A percentile compares a stretch with the other conserved stretches of the same genome.
Conservation (phyloP, 2,329 filamentous ascomycete species). For the Hirsutella rhossiliensis region DNA sequence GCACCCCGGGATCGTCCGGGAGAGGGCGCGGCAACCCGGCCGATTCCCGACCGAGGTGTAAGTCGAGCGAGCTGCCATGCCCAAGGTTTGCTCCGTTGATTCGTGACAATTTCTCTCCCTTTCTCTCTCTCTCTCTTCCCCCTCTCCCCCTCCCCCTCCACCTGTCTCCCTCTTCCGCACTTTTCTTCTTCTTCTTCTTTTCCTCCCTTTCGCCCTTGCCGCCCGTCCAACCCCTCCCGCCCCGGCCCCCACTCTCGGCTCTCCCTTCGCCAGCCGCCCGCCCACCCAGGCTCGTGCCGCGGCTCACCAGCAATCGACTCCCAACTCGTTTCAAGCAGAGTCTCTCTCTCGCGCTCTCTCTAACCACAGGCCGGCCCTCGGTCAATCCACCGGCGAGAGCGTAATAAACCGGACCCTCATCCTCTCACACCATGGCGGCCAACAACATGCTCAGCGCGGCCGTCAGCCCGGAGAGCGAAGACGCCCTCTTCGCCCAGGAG, state of each 20-base stretch:
- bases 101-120: not conserved
- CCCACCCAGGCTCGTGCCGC: too few species aligned
- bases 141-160: not conserved
- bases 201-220: not conserved
- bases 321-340: too few species aligned
- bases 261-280: not conserved
- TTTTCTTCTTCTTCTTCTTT: not conserved
- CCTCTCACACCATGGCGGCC: slow-evolving; percentile 33
- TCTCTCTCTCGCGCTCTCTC: too few species aligned
- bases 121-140: not conserved
- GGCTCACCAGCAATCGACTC: too few species aligned
- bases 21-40: not conserved
- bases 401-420: not conserved
- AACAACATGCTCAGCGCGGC: slow-evolving; percentile 50
- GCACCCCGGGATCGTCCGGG: not conserved
- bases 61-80: not conserved
- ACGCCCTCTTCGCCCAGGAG: slow-evolving; percentile 65
- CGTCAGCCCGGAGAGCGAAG: slow-evolving; percentile 44
- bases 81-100: too few species aligned
- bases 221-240: not conserved
- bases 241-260: not conserved
- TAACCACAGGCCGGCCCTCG: too few species aligned
- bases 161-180: not conserved
- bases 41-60: slow-evolving; percentile 1
- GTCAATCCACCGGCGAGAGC: too few species aligned